Evolutionary conservation across 768 basidiomycete genomes (phyloP).

Genomic region (Ephemerocybe angulata): DNA sequence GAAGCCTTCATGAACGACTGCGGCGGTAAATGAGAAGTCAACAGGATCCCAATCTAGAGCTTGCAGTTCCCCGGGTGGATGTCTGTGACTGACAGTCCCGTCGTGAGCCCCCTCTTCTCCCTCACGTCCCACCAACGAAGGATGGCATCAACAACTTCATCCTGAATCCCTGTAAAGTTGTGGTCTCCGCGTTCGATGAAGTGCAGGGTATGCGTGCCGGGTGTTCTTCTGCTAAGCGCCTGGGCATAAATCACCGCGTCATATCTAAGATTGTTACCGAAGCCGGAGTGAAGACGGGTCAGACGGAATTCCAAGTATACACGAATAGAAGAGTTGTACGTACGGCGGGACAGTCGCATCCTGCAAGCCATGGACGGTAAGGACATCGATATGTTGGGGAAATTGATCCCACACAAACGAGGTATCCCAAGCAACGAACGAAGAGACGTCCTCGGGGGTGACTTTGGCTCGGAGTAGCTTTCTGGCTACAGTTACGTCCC

Average conservation of each 20-base stretch:
- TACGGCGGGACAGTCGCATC: slow-evolving; percentile 71
- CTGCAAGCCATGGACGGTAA: slow-evolving; percentile 72
- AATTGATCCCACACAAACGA: slow-evolving; percentile 67
- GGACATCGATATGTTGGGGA: slow-evolving; percentile 58
- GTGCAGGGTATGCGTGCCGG: slow-evolving; percentile 70
- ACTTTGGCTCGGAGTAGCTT: slow-evolving; percentile 50
- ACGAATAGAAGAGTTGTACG: slow-evolving; percentile 22
- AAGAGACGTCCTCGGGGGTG: slow-evolving; percentile 55
- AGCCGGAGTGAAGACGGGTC: background rate
- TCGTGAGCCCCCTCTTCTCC: slow-evolving; percentile 43
- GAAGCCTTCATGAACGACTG: too few relatives aligned
- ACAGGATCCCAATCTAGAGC: slow-evolving; percentile 19
- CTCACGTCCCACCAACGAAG: slow-evolving; percentile 63
- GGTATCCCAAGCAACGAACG: slow-evolving; percentile 63
- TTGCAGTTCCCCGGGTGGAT: slow-evolving; percentile 30
- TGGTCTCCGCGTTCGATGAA: slow-evolving; percentile 75
- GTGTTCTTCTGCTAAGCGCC: slow-evolving; percentile 49
- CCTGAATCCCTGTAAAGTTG: slow-evolving; percentile 67
- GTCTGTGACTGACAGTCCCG: slow-evolving; percentile 63
- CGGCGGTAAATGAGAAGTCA: too few relatives aligned
- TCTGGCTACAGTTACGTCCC: slow-evolving; percentile 65
- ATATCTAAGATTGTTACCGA: slow-evolving; percentile 40
- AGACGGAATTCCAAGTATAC: background rate
- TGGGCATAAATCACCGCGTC: slow-evolving; percentile 70
- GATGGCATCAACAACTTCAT: slow-evolving; percentile 64